These are phyloP conservation scores for Penicillium capsulatum DNA, from an alignment of 2,329 filamentous ascomycete genomes.

Conservation along the genomic window DNA sequence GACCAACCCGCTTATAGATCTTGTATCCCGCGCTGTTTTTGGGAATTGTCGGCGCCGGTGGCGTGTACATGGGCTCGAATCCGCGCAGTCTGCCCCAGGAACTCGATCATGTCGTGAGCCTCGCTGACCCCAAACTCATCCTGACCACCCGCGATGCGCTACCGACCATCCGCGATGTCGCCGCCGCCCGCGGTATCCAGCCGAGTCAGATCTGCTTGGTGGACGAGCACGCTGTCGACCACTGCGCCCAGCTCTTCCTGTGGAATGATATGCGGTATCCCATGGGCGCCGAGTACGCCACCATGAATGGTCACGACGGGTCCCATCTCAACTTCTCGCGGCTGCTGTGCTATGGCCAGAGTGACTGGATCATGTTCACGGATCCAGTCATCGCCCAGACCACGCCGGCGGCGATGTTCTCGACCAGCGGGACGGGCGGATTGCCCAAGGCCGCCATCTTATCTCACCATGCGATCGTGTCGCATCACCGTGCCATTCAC, in stretches of 20 bases:
- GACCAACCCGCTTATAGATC: constrained; percentile 28
- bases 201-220: constrained; percentile 36
- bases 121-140: constrained; percentile 46
- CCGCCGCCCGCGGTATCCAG: constrained; percentile 29
- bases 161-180: constrained; percentile 33
- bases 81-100: constrained; percentile 46
- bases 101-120: constrained; percentile 45
- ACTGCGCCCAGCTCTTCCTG: constrained; percentile 29
- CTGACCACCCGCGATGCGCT: constrained; percentile 43
- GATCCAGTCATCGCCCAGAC: constrained; percentile 41
- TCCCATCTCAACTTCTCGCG: constrained; percentile 29
- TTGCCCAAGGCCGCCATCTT: constrained; percentile 58
- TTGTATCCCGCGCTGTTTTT: constrained; percentile 39
- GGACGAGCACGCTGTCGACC: constrained; percentile 29
- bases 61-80: constrained; percentile 51
- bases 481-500: constrained; percentile 45
- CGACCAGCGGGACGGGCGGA: constrained; percentile 58
- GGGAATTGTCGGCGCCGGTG: constrained; percentile 44
- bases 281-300: constrained; percentile 8
- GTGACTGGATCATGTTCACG: constrained; percentile 48
- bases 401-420: constrained; percentile 50
- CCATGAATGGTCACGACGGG: constrained; percentile 4
- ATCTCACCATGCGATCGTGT: constrained; percentile 56
- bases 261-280: constrained; percentile 24
- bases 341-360: constrained; percentile 44